Percentiles rank a stretch among this genome's conserved stretches.
Evolutionary conservation across 192 early-diverging fungal genomes (phyloP).

Genomic region (Coemansia sp.): DNA sequence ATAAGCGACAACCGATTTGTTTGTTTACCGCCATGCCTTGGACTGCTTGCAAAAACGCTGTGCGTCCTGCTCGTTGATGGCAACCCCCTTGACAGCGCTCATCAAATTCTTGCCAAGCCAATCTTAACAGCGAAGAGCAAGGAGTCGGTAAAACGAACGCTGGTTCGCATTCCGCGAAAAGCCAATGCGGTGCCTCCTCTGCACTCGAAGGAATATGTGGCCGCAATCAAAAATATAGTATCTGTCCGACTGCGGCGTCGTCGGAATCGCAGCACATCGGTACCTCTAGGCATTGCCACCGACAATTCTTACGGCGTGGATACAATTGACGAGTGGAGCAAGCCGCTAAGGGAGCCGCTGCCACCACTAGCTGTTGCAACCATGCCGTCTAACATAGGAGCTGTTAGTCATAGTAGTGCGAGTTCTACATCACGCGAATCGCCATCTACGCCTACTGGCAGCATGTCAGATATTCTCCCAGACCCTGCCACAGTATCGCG

Average conservation of each 20-base stretch:
- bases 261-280: constrained; percentile 3
- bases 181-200: neutral
- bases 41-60: constrained; percentile 40
- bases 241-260: constrained; percentile 22
- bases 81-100: constrained; percentile 43
- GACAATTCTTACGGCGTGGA: neutral
- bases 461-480: constrained; percentile 17
- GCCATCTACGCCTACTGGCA: constrained; percentile 25
- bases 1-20: constrained; percentile 48
- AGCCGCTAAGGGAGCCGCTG: neutral
- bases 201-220: constrained; percentile 31
- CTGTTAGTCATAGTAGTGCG: constrained; percentile 13
- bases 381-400: neutral
- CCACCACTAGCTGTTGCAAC: neutral
- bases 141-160: constrained; percentile 1
- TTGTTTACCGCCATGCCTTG: constrained; percentile 34
- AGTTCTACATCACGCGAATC: constrained; percentile 30
- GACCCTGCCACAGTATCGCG: constrained; percentile 28
- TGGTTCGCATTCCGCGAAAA: neutral
- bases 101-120: constrained; percentile 34
- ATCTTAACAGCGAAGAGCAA: constrained; percentile 17
- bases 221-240: constrained; percentile 20
- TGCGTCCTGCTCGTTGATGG: constrained; percentile 42
- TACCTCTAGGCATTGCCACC: constrained; percentile 8
- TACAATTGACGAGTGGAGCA: too few species aligned